These are phyloP conservation scores for Yamadazyma jaroonii DNA, from an alignment of 1,139 yeast species.

Conservation along the genomic window DNA sequence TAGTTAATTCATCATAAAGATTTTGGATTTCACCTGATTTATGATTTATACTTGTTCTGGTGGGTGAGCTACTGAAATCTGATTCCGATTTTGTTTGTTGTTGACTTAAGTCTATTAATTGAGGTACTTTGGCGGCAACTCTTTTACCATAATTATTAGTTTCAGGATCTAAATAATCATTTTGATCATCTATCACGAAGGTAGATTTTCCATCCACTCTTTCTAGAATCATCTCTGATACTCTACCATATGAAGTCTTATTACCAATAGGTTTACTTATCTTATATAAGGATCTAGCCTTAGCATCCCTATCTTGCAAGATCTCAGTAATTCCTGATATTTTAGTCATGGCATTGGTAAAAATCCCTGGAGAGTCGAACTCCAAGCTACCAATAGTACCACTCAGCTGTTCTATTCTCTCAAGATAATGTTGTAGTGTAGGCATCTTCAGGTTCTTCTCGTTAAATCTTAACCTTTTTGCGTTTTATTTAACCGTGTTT, in stretches of 20 bases:
- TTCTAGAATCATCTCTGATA: conserved; percentile 21
- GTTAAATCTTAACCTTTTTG: too few relatives aligned
- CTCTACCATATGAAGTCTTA: conserved; percentile 1
- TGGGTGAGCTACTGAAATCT: conserved; percentile 13
- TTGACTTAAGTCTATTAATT: conserved; percentile 8
- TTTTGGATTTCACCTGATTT: conserved; percentile 6
- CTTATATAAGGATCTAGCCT: conserved; percentile 51
- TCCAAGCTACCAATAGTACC: conserved; percentile 26
- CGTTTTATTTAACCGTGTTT: too few relatives aligned
- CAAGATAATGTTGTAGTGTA: conserved; percentile 23
- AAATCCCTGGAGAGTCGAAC: conserved; percentile 56
- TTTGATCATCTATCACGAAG: conserved; percentile 22
- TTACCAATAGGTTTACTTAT: conserved; percentile 4
- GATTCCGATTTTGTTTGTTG: conserved; percentile 2
- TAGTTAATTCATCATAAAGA: conserved; percentile 11
- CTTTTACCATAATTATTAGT: conserved; percentile 19
- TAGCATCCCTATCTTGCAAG: conserved; percentile 56
- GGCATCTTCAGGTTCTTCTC: too few relatives aligned
- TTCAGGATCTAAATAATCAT: conserved; percentile 15
- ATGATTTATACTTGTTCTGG: conserved; percentile 3
- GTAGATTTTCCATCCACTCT: conserved; percentile 38
- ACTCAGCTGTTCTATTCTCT: conserved; percentile 21
- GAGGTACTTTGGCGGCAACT: conserved; percentile 26
- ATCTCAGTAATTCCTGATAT: conserved; percentile 57
- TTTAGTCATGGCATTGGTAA: conserved; percentile 59